Conservation (phyloP, 352 stramenopile genomes). For the Globisporangium mamillatum region DNA sequence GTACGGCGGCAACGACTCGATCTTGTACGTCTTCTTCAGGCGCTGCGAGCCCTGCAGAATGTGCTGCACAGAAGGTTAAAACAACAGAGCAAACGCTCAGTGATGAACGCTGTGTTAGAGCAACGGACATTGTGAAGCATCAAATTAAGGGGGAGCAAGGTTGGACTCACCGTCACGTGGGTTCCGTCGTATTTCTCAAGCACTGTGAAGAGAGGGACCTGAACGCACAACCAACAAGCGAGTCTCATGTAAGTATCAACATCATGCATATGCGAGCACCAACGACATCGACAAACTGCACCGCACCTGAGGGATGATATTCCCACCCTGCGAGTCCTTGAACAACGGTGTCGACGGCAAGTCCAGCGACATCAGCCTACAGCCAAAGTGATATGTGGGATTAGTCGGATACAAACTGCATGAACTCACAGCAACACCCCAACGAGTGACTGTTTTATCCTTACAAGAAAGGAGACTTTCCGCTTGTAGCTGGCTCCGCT, state of each 20-base stretch:
- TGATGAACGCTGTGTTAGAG: neutral
- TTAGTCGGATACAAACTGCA: constrained; percentile 10
- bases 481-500: constrained; percentile 28
- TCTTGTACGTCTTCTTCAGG: constrained; percentile 91
- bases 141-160: neutral
- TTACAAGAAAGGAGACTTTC: constrained; percentile 72
- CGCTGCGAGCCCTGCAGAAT: constrained; percentile 79
- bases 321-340: constrained; percentile 95
- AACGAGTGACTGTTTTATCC: neutral
- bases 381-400: neutral
- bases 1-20: constrained; percentile 92
- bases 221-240: constrained; percentile 6
- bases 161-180: constrained; percentile 51
- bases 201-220: constrained; percentile 96
- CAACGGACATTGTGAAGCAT: neutral
- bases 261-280: neutral
- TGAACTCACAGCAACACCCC: neutral
- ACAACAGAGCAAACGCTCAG: neutral
- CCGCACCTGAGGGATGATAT: constrained; percentile 94
- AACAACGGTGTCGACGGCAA: constrained; percentile 98
- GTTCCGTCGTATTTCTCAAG: constrained; percentile 97
- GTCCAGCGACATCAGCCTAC: constrained; percentile 95
- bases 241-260: neutral
- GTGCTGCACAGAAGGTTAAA: constrained; percentile 26
- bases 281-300: neutral